Base-by-base conservation (phyloP, 768 basidiomycete genomes). In the Mycena haematopus region DNA sequence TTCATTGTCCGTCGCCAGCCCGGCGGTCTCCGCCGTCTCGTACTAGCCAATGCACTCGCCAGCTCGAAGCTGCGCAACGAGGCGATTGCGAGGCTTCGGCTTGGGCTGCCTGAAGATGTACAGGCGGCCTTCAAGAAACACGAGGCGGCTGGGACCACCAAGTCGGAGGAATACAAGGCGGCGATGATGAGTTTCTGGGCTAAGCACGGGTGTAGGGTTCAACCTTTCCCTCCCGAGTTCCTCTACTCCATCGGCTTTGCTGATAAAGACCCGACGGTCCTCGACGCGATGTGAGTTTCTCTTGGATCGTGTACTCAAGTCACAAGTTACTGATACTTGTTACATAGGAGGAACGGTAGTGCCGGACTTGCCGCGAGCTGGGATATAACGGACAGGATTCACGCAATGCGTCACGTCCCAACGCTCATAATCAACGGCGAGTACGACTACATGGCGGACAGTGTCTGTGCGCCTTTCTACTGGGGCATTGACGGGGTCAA, bases 211-310 rank as follows among this genome's bases (percentile, higher is more conserved):
- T 86, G 84, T 67, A 73, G 77, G 27, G 5, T 81, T 11, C 68
- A 82, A 38, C 83, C 84, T 0, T 75, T 76, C 72, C 86, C 86
- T 0, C 58, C 75, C 42, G 72, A 78, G 10, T 69, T 85, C 6
- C 17, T 67, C 6, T 60, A 65, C 36, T 60, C 75, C 27, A 73
- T 84, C 50, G 72, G 60, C 21, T 71, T 68, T 63, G 49, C 78
- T 7, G 77, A 76, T 7, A 27, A 78, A 42, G 84, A 86, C 56
- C 74, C 79, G 5, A 86, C 84, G 0, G 82, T 84, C 6, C 80
- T 79, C 53, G 59, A 68, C 40, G 80, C 80, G 2, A 83, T 86
- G 84, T 83, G 47, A 45, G 79, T 68, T 61, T n/a, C 24, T n/a
- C 2, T n/a, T 51, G 38, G 40, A 13, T 15, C 5, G 14, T 3